Percentiles rank a stretch among this genome's conserved stretches.
Conservation (phyloP, 2,329 filamentous ascomycete species). For the Microsporum canis region DNA sequence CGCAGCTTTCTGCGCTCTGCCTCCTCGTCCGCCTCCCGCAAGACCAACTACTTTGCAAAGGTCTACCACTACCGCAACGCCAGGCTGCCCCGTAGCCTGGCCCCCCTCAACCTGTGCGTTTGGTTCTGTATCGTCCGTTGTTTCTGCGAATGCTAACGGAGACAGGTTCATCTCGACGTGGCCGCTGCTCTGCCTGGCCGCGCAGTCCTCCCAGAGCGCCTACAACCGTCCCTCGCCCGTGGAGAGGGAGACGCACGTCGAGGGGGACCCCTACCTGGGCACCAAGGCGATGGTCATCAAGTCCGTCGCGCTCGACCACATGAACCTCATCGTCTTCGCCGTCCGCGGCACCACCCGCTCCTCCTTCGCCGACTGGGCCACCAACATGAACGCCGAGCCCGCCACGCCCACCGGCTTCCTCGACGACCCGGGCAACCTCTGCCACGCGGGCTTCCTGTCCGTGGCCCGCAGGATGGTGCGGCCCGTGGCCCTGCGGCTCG, state of each 20-base stretch:
- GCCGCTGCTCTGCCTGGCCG: constrained; percentile 65
- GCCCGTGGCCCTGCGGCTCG: constrained; percentile 59
- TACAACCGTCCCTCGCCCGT: constrained; percentile 54
- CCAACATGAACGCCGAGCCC: constrained; percentile 64
- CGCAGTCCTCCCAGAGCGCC: constrained; percentile 62
- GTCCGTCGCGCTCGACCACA: constrained; percentile 64
- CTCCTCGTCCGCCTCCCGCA: constrained; percentile 21
- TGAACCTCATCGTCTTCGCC: constrained; percentile 70
- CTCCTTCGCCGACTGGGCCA: constrained; percentile 74
- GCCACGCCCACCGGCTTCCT: constrained; percentile 57
- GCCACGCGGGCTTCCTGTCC: constrained; percentile 68
- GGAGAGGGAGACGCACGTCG: constrained; percentile 58
- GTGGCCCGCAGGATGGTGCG: constrained; percentile 64
- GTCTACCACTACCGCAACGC: constrained; percentile 71
- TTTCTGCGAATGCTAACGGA: background rate
- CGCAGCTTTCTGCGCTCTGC: background rate
- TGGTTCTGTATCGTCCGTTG: background rate
- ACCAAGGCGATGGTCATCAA: constrained; percentile 81
- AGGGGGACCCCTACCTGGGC: constrained; percentile 60
- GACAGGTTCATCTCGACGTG: constrained; percentile 60
- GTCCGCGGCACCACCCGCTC: constrained; percentile 69
- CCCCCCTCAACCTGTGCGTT: constrained; percentile 54
- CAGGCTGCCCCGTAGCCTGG: constrained; percentile 55
- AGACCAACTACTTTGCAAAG: constrained; percentile 58
- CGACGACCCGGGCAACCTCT: constrained; percentile 65